Base-by-base conservation (phyloP, 176 grass and related monocot species). In the Rhipidocladum racemiflorum region DNA sequence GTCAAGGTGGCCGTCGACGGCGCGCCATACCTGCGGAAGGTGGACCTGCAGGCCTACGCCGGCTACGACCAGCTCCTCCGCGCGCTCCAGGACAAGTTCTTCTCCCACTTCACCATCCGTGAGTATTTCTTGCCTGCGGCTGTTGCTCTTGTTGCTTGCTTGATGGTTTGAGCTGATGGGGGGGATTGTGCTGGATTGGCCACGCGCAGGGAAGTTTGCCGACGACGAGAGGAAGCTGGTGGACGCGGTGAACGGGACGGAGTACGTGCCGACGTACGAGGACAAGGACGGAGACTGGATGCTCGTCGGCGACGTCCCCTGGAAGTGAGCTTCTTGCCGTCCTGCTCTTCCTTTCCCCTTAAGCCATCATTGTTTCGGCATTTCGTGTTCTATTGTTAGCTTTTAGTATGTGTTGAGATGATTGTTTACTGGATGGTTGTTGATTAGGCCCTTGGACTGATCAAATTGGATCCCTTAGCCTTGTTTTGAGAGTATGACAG, bases 241-340 rank as follows among this genome's bases (percentile, higher is more conserved):
- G 53, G 97, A 93, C 72, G 87, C 89, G 0, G 85, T 92, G 85
- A 92, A 93, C 32, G 97, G 93, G 72, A 95, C 93, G 54, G 91
- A 96, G 87, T 99, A 96, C 70, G 88, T 95, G 56, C 97, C 97
- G 11, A 99, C 97, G 28, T 99, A 99, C 65, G 97, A 99, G 91
- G 97, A 99, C 90, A 99, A 99, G 85, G 97, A 99, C 62, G 89
- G 92, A 16, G 97, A 99, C 67, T 99, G 93, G 97, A 99, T 99
- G 97, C 97, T 99, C 51, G 89, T 93, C 61, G 97, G 97, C 48
- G 97, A 99, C 77, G 97, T 99, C 36, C 97, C 97, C 8, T 99
- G 97, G 97, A 99, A 95, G 97, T 99, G 88, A 91, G 89, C 83
- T 68, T 82, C 67, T 39, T 70, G 62, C 56, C 44, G 18, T 8